A percentile compares a stretch with the other conserved stretches of the same genome.
These are phyloP conservation scores for Paxillus involutus DNA, from an alignment of 768 basidiomycete genomes.

Conservation along the genomic window DNA sequence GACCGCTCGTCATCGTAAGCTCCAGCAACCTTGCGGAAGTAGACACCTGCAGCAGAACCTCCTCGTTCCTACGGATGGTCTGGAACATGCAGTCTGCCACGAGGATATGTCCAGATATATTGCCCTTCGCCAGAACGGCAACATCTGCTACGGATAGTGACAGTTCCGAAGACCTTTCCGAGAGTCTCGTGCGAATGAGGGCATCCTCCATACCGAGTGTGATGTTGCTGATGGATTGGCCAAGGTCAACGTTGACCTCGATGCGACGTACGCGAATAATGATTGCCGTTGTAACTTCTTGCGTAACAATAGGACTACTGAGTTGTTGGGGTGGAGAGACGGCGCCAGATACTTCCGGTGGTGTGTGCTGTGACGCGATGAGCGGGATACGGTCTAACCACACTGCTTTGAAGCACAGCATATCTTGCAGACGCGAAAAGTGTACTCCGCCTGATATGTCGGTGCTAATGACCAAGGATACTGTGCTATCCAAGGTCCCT, in stretches of 20 bases:
- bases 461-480: constrained; percentile 83
- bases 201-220: constrained; percentile 64
- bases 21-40: constrained; percentile 59
- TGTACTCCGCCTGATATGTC: constrained; percentile 77
- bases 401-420: constrained; percentile 92
- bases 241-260: constrained; percentile 76
- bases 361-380: constrained; percentile 45
- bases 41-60: constrained; percentile 31
- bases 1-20: constrained; percentile 71
- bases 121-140: constrained; percentile 58
- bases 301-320: constrained; percentile 23
- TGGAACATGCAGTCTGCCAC: constrained; percentile 76
- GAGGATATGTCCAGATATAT: constrained; percentile 64
- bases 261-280: constrained; percentile 74
- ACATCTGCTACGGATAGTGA: constrained; percentile 64
- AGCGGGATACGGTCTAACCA: constrained; percentile 89
- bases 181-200: constrained; percentile 65
- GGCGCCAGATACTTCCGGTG: constrained; percentile 19
- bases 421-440: constrained; percentile 87
- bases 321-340: constrained; percentile 12
- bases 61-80: constrained; percentile 60
- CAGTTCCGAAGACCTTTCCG: constrained; percentile 58
- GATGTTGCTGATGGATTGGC: constrained; percentile 77
- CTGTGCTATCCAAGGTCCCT: constrained; percentile 42
- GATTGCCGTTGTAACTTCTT: constrained; percentile 58